Conservation (phyloP, 352 stramenopile genomes). For the Stramenopiles sp. region DNA sequence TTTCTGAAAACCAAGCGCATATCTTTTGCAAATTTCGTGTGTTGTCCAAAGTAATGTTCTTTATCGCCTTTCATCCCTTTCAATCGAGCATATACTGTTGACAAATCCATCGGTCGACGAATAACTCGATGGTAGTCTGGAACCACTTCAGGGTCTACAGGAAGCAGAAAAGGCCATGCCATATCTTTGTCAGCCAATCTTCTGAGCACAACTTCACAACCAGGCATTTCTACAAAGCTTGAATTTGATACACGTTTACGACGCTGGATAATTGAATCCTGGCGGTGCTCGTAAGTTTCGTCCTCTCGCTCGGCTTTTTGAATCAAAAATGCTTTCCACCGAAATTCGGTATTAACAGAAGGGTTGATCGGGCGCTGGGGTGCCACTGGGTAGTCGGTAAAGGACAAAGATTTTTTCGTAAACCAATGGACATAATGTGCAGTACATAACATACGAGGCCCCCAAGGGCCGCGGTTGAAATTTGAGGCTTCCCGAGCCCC, state of each 20-base stretch:
- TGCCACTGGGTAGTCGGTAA: not conserved
- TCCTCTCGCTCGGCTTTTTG: not conserved
- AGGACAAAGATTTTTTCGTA: conserved; percentile 9
- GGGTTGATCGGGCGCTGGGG: not conserved
- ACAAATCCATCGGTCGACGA: conserved; percentile 4
- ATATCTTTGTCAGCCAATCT: conserved; percentile 8
- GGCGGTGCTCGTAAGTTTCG: not conserved
- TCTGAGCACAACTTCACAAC: not conserved
- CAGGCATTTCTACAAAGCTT: conserved; percentile 8
- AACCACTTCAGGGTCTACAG: not conserved
- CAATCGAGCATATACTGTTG: not conserved
- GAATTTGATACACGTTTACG: not conserved
- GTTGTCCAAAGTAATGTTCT: not conserved
- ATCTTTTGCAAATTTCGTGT: conserved; percentile 40
- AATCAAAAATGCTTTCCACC: conserved; percentile 3
- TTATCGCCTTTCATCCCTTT: not conserved
- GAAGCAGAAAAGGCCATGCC: not conserved
- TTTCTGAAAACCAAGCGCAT: conserved; percentile 58
- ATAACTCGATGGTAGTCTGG: not conserved
- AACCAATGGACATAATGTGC: conserved; percentile 8
- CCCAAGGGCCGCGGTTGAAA: conserved; percentile 7
- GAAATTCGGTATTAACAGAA: conserved; percentile 5
- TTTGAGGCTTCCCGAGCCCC: not conserved
- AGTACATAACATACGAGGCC: not conserved
- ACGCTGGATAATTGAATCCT: not conserved